These are phyloP conservation scores for Sphaerulina populicola DNA, from an alignment of 2,329 filamentous ascomycete genomes.

Conservation along the genomic window DNA sequence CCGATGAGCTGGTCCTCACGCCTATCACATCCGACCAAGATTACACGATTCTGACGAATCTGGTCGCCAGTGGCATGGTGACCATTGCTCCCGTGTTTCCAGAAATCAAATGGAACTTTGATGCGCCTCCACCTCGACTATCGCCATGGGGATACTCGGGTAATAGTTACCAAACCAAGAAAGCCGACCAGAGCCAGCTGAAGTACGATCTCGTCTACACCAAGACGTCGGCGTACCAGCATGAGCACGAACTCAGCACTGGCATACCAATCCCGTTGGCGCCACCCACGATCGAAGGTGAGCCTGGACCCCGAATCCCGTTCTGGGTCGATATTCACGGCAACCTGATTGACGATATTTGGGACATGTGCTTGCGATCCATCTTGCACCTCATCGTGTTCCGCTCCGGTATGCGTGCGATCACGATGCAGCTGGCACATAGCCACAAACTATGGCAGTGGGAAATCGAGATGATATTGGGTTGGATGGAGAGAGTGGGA, in stretches of 20 bases:
- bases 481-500: slow-evolving; percentile 52
- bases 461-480: slow-evolving; percentile 51
- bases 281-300: slow-evolving; percentile 12
- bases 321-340: slow-evolving; percentile 67
- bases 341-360: slow-evolving; percentile 50
- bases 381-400: slow-evolving; percentile 56
- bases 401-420: slow-evolving; percentile 49
- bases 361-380: slow-evolving; percentile 56
- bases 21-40: slow-evolving; percentile 55
- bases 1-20: slow-evolving; percentile 41
- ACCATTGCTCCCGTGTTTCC: slow-evolving; percentile 48
- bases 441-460: slow-evolving; percentile 54
- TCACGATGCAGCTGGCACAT: slow-evolving; percentile 49
- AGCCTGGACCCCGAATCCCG: slow-evolving; percentile 43
- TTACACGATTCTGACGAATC: slow-evolving; percentile 58
- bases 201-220: slow-evolving; percentile 55
- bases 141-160: slow-evolving; percentile 61
- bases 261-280: slow-evolving; percentile 30
- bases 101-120: slow-evolving; percentile 48
- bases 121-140: slow-evolving; percentile 35
- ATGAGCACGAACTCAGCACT: slow-evolving; percentile 45
- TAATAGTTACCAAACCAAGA: slow-evolving; percentile 61
- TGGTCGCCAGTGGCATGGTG: slow-evolving; percentile 54
- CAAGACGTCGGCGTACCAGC: slow-evolving; percentile 53
- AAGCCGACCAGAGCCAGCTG: slow-evolving; percentile 57